Evolutionary conservation across 768 basidiomycete genomes (phyloP).

Genomic region (Lactifluus pinguis): DNA sequence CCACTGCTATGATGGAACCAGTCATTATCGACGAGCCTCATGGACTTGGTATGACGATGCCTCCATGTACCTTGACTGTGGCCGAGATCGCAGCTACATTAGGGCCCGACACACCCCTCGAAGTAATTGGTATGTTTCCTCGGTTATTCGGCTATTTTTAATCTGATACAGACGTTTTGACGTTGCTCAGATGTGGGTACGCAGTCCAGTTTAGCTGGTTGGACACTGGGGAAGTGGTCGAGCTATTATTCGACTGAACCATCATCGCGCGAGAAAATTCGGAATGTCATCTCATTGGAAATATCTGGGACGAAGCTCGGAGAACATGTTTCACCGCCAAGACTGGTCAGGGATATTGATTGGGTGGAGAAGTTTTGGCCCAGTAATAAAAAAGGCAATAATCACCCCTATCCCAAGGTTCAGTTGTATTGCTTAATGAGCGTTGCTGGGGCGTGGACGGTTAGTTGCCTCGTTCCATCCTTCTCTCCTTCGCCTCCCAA

Average conservation of each 20-base stretch:
- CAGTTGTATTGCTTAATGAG: constrained; percentile 97
- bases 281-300: constrained; percentile 94
- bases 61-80: constrained; percentile 58
- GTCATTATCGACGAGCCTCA: constrained; percentile 71
- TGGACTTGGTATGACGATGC: constrained; percentile 89
- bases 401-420: constrained; percentile 81
- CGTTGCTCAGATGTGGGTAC: constrained; percentile 65
- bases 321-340: constrained; percentile 72
- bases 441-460: constrained; percentile 89
- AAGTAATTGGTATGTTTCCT: constrained; percentile 72
- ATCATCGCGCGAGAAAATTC: constrained; percentile 69
- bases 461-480: constrained; percentile 30
- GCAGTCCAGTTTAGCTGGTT: constrained; percentile 76
- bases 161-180: constrained; percentile 2
- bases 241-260: constrained; percentile 71
- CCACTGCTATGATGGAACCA: constrained; percentile 71
- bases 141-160: background rate
- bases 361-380: constrained; percentile 99
- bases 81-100: constrained; percentile 72
- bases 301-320: constrained; percentile 80
- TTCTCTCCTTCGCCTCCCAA: background rate
- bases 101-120: constrained; percentile 70
- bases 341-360: constrained; percentile 79
- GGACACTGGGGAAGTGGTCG: constrained; percentile 89
- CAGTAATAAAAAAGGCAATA: constrained; percentile 53